Evolutionary conservation across 176 grass and related monocot genomes (phyloP).

Genomic region (Musa itinerans): DNA sequence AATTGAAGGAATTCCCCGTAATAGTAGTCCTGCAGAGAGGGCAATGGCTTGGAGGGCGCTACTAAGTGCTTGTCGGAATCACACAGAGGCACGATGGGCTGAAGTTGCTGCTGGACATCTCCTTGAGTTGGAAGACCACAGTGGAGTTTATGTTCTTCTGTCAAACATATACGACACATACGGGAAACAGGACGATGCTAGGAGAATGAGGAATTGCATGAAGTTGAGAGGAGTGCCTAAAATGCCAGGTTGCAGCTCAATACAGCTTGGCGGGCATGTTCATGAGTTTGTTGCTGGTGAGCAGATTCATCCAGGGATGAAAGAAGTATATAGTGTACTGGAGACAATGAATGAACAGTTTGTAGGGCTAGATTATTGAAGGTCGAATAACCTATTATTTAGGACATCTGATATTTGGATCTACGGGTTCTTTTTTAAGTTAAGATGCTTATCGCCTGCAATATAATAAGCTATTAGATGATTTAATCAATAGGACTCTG

Average conservation of each 20-base stretch:
- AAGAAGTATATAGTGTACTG: conserved; percentile 5
- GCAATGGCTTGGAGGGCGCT: conserved; percentile 16
- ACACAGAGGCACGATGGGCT: conserved; percentile 1
- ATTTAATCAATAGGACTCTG: neutral
- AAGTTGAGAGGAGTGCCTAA: conserved; percentile 14
- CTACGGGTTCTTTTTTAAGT: neutral
- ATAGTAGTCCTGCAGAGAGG: conserved; percentile 1
- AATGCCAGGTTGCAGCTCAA: conserved; percentile 23
- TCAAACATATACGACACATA: conserved; percentile 13
- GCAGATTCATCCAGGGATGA: conserved; percentile 6
- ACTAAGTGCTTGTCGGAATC: conserved; percentile 22
- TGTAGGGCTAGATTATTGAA: neutral
- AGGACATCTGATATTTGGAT: neutral
- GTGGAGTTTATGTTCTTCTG: conserved; percentile 22
- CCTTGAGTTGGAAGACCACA: conserved; percentile 10
- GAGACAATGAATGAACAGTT: conserved; percentile 9
- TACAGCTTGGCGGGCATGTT: conserved; percentile 13
- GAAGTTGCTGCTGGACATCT: conserved; percentile 15
- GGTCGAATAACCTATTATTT: neutral
- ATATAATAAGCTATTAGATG: neutral
- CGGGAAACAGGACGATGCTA: conserved; percentile 7
- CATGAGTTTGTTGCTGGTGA: conserved; percentile 16
- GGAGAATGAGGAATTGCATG: conserved; percentile 15
- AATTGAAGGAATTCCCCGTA: neutral
- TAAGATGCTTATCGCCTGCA: neutral